phyloP scores from a whole-genome alignment of 139 green algal genomes.

The Edaphochlamys debaryana region DNA sequence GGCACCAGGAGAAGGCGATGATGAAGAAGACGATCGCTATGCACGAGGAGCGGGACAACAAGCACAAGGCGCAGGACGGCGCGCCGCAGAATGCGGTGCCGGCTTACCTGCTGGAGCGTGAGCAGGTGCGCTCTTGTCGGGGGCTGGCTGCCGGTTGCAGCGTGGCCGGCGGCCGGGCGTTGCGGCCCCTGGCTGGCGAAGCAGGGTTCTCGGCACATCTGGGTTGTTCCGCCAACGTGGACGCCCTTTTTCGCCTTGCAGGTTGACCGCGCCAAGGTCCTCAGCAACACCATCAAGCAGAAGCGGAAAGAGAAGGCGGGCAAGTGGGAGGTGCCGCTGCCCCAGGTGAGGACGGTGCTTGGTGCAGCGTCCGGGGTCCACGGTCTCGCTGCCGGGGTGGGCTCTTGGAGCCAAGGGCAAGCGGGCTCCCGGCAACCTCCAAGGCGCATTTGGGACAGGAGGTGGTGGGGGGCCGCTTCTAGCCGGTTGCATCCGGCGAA shows the following conservation, averaged over 20 bases:
- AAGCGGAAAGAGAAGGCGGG: conserved; percentile 99
- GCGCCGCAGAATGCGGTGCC: conserved; percentile 89
- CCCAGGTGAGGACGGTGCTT: conserved; percentile 82
- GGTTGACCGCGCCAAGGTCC: conserved; percentile 96
- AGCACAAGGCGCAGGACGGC: conserved; percentile 93
- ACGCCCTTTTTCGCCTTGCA: too few species aligned
- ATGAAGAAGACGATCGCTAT: conserved; percentile 99
- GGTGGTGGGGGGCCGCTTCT: too few species aligned
- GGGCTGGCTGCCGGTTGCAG: background rate
- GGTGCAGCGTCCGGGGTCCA: too few species aligned
- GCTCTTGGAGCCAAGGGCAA: too few species aligned
- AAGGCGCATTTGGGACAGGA: too few species aligned
- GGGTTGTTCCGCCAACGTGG: too few species aligned
- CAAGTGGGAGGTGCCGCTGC: conserved; percentile 99
- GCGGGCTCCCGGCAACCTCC: too few species aligned
- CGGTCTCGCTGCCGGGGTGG: too few species aligned
- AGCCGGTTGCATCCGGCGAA: too few species aligned
- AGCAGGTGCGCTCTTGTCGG: conserved; percentile 83
- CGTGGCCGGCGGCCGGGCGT: too few species aligned
- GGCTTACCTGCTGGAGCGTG: conserved; percentile 98
- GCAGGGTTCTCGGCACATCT: too few species aligned
- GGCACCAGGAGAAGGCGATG: conserved; percentile 95
- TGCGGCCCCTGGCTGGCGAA: too few species aligned
- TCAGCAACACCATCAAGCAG: conserved; percentile 99
- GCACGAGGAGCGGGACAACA: conserved; percentile 95